These are phyloP conservation scores for Cymodocea nodosa DNA, from an alignment of 116 monocot genomes.

Conservation along the genomic window DNA sequence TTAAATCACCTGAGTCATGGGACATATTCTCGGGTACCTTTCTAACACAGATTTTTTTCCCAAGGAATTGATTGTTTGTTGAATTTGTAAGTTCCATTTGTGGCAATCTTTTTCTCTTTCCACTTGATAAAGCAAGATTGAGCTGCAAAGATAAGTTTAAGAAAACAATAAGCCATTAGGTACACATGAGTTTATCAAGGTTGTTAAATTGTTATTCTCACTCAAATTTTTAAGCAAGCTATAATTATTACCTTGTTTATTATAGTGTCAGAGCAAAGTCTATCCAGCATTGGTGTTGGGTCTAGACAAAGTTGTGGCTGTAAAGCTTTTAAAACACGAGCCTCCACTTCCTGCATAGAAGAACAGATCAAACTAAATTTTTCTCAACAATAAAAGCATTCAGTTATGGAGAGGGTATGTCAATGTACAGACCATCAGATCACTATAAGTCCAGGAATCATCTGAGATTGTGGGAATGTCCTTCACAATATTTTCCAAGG, in stretches of 20 bases:
- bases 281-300: conserved; percentile 60
- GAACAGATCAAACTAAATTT: not conserved
- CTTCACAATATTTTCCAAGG: conserved; percentile 91
- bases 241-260: conserved; percentile 35
- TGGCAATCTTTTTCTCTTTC: conserved; percentile 44
- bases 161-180: not conserved
- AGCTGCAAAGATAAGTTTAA: conserved; percentile 35
- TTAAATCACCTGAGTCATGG: conserved; percentile 17
- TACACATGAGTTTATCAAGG: not conserved
- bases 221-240: not conserved
- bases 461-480: conserved; percentile 78
- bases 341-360: conserved; percentile 72
- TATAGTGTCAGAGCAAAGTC: conserved; percentile 40
- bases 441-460: conserved; percentile 93
- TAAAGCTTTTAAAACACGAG: conserved; percentile 72
- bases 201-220: no score
- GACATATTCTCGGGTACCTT: conserved; percentile 29
- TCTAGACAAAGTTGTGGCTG: conserved; percentile 72
- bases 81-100: conserved; percentile 38
- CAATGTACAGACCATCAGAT: conserved; percentile 51
- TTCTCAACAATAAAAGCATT: not conserved
- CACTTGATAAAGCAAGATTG: conserved; percentile 39
- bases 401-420: not conserved
- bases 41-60: conserved; percentile 69
- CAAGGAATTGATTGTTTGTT: conserved; percentile 46